Conservation (phyloP, 306 rosid species). For the Cucurbita maxima region DNA sequence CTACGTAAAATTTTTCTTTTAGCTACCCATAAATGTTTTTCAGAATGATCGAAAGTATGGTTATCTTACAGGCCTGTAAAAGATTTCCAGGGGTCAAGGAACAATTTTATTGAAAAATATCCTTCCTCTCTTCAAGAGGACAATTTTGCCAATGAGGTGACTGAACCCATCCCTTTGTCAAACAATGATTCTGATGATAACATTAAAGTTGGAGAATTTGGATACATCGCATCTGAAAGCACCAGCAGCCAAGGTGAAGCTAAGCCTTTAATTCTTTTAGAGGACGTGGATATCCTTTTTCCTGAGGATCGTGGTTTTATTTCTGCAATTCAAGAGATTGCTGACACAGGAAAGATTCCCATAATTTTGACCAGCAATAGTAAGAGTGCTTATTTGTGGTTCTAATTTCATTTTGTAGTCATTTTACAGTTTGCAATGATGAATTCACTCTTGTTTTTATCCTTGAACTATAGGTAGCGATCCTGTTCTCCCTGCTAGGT, state of each 20-base stretch:
- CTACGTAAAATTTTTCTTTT: neutral
- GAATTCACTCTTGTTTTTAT: slow-evolving; percentile 13
- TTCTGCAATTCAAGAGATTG: slow-evolving; percentile 62
- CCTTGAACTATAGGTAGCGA: slow-evolving; percentile 34
- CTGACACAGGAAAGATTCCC: slow-evolving; percentile 68
- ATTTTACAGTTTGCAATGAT: slow-evolving; percentile 10
- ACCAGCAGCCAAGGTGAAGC: slow-evolving; percentile 12
- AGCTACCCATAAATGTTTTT: neutral
- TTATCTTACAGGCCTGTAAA: slow-evolving; percentile 29
- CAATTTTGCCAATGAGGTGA: slow-evolving; percentile 20
- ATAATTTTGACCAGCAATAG: slow-evolving; percentile 86
- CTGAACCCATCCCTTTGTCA: slow-evolving; percentile 29
- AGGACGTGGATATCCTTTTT: slow-evolving; percentile 75
- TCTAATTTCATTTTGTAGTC: slow-evolving; percentile 6
- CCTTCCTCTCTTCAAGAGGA: slow-evolving; percentile 18
- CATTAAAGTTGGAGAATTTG: slow-evolving; percentile 7
- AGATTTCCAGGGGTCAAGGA: slow-evolving; percentile 17
- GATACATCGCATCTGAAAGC: slow-evolving; percentile 12
- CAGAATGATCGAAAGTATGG: neutral
- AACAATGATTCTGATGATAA: slow-evolving; percentile 28
- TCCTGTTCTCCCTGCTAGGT: slow-evolving; percentile 42
- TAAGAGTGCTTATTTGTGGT: slow-evolving; percentile 31
- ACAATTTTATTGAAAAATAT: neutral
- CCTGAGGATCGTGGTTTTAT: slow-evolving; percentile 75
- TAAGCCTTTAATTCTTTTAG: slow-evolving; percentile 58